A percentile compares a stretch with the other conserved stretches of the same genome.
Evolutionary conservation across 495 filamentous ascomycete species (phyloP).

Genomic region (Rhypophila decipiens): DNA sequence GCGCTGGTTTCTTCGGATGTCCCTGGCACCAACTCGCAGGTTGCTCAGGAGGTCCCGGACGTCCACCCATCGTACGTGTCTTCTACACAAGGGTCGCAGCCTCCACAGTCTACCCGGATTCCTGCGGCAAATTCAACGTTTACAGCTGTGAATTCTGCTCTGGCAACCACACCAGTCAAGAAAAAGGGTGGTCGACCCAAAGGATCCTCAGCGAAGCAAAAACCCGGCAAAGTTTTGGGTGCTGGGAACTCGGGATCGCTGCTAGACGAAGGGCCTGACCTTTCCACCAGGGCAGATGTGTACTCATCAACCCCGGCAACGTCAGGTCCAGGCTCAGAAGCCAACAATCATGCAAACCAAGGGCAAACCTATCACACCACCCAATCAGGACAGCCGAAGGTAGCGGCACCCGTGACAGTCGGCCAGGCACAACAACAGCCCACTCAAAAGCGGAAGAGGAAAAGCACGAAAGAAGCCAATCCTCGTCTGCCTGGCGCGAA

Average conservation of each 20-base stretch:
- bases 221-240: background rate
- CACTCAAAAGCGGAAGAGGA: constrained; percentile 24
- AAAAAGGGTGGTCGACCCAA: constrained; percentile 7
- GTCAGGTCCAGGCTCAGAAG: background rate
- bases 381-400: background rate
- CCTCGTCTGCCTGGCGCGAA: background rate
- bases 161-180: constrained; percentile 4
- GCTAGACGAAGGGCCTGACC: too few relatives aligned
- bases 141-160: constrained; percentile 18
- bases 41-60: background rate
- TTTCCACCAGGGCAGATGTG: background rate
- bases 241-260: background rate
- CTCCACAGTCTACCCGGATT: background rate
- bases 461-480: constrained; percentile 7
- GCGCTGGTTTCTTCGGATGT: constrained; percentile 2
- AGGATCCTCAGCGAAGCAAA: constrained; percentile 2
- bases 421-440: background rate
- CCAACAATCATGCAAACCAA: background rate
- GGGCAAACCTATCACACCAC: background rate
- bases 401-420: too few relatives aligned
- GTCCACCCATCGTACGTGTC: background rate
- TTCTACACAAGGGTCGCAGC: constrained; percentile 5
- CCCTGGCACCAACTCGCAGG: constrained; percentile 1
- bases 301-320: background rate
- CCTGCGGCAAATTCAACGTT: constrained; percentile 12